phyloP scores from a whole-genome alignment of 345 rosid species.

The Murraya paniculata region DNA sequence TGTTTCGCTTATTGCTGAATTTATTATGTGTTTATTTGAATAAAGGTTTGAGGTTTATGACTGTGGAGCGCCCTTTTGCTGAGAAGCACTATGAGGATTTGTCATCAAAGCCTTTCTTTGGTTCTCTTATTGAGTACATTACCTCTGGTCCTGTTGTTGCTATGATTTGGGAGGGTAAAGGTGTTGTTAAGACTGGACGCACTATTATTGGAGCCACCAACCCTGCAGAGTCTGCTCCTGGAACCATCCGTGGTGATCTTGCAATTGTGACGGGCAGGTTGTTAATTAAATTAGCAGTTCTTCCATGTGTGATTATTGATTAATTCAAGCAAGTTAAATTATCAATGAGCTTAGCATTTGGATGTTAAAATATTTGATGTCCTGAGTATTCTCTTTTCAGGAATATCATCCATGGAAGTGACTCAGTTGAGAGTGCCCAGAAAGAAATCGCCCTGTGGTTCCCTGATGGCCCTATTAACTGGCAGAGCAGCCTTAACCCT shows the following conservation, averaged over 20 bases:
- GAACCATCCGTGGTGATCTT: conserved; percentile 93
- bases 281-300: background rate
- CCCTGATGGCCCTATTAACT: conserved; percentile 69
- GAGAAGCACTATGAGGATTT: conserved; percentile 86
- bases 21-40: conserved; percentile 23
- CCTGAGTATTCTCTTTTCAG: conserved; percentile 27
- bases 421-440: conserved; percentile 69
- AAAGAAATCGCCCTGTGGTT: conserved; percentile 97
- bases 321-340: background rate
- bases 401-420: conserved; percentile 94
- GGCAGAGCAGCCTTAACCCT: conserved; percentile 74
- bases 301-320: background rate
- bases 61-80: conserved; percentile 73
- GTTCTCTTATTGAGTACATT: conserved; percentile 86
- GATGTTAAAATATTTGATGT: background rate
- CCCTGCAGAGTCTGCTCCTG: conserved; percentile 86
- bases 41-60: conserved; percentile 73
- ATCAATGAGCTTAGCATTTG: background rate
- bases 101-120: conserved; percentile 83
- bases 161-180: conserved; percentile 96
- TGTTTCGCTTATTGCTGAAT: background rate
- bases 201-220: conserved; percentile 97
- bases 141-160: conserved; percentile 96
- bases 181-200: conserved; percentile 77
- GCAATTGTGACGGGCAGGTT: conserved; percentile 91